Evolutionary conservation across 106 monocot genomes (phyloP), one percentile per base, ranked within the genome.

Genomic region (Triglochin maritima): DNA sequence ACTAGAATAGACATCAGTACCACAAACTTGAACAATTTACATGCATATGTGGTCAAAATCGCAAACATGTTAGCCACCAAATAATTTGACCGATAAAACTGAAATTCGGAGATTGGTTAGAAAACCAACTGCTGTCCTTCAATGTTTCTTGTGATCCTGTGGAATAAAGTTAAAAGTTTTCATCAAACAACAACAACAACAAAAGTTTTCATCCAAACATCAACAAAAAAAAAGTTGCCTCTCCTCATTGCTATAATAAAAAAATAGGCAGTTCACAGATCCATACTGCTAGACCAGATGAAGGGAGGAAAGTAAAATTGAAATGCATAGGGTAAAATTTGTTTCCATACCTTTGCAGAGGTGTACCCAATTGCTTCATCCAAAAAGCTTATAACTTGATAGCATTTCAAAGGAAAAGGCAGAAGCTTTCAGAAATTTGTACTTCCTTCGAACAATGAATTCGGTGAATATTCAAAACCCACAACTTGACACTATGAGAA

Each of bases 1-100:
- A 79, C 57, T 45, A 86, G 71, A 59, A 64, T 58, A 55, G 50
- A 47, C 17, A 84, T 4, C 46, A 80, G 56, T 50, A 86, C 43
- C 17, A 76, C 49, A 13, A 79, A 69, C 49, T 71, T 60, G 6
- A 79, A 50, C 67, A 63, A 11, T 29, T 14, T 0, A 8, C 8
- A 65, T 49, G 56, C 7, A 51, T 48, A 60, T 5, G 59, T 4
- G 57, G 6, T 67, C 50, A 44, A 68, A 76, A 43, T 10, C 4
- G 55, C 48, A 42, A 60, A 47, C 72, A 66, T 76, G 46, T 55
- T 75, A 76, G 65, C 11, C 13, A 57, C 17, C 57, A 57, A 16
- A 57, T 5, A 29, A 29, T 29, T 29, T 29, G 29, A 29, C 29
- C 29, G 29, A 29, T 29, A 29, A 29, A 29, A 29, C 1, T 29